phyloP scores from a whole-genome alignment of 768 basidiomycete species.

The Boletus rex-veris region DNA sequence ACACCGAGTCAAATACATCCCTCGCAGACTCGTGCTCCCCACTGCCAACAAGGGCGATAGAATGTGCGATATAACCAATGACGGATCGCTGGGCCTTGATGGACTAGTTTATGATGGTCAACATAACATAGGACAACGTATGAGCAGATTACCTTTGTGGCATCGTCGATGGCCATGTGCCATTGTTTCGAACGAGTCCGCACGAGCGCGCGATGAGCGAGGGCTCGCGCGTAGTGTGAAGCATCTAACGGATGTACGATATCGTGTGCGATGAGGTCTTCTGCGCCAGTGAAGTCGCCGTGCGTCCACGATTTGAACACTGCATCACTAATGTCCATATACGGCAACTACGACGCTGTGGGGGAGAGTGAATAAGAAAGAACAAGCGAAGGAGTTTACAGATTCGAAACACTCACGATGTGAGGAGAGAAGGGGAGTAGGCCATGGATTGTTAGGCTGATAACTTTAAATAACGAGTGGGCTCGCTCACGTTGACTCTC shows the following conservation, averaged over 20 bases:
- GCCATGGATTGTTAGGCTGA: no score
- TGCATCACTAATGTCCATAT: not conserved
- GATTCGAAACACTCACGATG: not conserved
- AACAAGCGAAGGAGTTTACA: no score
- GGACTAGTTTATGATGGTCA: not conserved
- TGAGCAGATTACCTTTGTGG: no score
- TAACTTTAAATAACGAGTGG: no score
- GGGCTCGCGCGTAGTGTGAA: not conserved
- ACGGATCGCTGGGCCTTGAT: not conserved
- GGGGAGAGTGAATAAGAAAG: not conserved
- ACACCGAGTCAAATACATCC: slow-evolving; percentile 3
- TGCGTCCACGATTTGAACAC: not conserved
- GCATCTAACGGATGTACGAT: not conserved
- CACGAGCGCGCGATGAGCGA: not conserved
- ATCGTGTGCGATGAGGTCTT: not conserved
- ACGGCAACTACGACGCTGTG: not conserved
- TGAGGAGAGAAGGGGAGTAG: no score
- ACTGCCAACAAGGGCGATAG: not conserved
- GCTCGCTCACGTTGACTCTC: not conserved
- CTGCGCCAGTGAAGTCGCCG: not conserved
- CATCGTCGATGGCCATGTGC: not conserved
- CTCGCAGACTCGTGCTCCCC: not conserved
- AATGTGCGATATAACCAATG: slow-evolving; percentile 8
- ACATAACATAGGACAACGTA: no score
- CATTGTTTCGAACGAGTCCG: not conserved